Conservation (phyloP, 192 early-diverging fungal genomes). For the Backusella liffmaniae region DNA sequence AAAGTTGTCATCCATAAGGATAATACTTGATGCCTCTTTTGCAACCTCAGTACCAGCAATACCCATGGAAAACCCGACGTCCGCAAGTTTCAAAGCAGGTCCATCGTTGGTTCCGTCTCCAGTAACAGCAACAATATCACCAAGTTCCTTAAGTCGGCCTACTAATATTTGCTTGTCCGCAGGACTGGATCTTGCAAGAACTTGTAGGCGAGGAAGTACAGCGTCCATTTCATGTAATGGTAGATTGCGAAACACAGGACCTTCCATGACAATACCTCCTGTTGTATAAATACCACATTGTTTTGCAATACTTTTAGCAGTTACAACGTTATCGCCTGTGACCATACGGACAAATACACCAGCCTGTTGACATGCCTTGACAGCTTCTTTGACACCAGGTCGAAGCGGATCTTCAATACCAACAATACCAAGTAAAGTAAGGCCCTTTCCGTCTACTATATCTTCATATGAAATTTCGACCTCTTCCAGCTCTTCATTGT, state of each 20-base stretch:
- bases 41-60: constrained; percentile 99
- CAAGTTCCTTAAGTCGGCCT: constrained; percentile 79
- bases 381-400: constrained; percentile 91
- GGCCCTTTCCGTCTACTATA: constrained; percentile 45
- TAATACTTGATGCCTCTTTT: constrained; percentile 97
- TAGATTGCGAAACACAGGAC: constrained; percentile 88
- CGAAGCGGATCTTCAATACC: constrained; percentile 98
- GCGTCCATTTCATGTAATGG: constrained; percentile 81
- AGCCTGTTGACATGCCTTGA: constrained; percentile 80
- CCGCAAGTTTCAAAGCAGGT: constrained; percentile 90
- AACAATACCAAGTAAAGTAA: constrained; percentile 85
- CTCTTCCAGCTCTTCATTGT: constrained; percentile 26
- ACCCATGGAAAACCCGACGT: constrained; percentile 99
- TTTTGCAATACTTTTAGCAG: constrained; percentile 92
- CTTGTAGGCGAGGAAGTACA: constrained; percentile 90
- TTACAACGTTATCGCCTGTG: constrained; percentile 96
- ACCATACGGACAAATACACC: constrained; percentile 99
- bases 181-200: constrained; percentile 94
- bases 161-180: constrained; percentile 97
- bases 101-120: constrained; percentile 99
- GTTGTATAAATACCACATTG: constrained; percentile 90
- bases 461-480: constrained; percentile 57
- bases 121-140: constrained; percentile 97
- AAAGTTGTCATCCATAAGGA: constrained; percentile 99
- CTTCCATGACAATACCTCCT: constrained; percentile 92